phyloP scores from a whole-genome alignment of 2,329 filamentous ascomycete species.

The Curvularia spicifera region DNA sequence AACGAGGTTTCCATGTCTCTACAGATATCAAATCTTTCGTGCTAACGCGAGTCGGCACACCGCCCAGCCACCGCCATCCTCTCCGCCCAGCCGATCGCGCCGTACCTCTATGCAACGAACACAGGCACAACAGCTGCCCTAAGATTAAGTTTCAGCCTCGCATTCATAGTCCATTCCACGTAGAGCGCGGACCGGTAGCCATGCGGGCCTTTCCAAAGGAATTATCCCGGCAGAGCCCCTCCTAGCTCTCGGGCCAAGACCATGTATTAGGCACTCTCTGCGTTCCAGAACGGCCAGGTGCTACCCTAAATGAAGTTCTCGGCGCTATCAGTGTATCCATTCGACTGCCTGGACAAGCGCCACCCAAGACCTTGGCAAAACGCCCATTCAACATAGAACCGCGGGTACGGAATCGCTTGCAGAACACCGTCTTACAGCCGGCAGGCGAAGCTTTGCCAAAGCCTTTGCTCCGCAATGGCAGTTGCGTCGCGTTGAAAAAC shows the following conservation, averaged over 20 bases:
- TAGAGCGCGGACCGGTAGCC: slow-evolving; percentile 20
- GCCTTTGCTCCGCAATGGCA: slow-evolving; percentile 12
- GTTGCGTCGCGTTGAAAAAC: background rate
- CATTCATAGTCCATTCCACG: slow-evolving; percentile 1
- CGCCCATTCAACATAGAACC: slow-evolving; percentile 24
- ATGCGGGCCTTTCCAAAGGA: slow-evolving; percentile 23
- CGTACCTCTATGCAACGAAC: background rate
- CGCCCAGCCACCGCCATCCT: background rate
- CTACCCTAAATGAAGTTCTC: slow-evolving; percentile 32
- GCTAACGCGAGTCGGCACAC: slow-evolving; percentile 4
- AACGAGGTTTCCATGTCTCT: slow-evolving; percentile 33
- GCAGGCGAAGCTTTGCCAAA: slow-evolving; percentile 38
- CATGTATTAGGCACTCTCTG: slow-evolving; percentile 39
- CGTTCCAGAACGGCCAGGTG: slow-evolving; percentile 44
- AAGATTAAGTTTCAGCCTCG: slow-evolving; percentile 29
- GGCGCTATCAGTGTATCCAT: slow-evolving; percentile 35
- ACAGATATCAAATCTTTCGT: slow-evolving; percentile 26
- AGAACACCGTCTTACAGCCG: slow-evolving; percentile 23
- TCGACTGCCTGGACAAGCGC: slow-evolving; percentile 36
- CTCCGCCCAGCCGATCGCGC: slow-evolving; percentile 10
- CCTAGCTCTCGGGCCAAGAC: slow-evolving; percentile 41
- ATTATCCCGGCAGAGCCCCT: slow-evolving; percentile 20
- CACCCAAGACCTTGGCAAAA: slow-evolving; percentile 49
- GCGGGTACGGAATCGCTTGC: slow-evolving; percentile 31
- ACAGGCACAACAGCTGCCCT: slow-evolving; percentile 8